A percentile compares a stretch with the other conserved stretches of the same genome.
These are phyloP conservation scores for Agaricus sinodeliciosus DNA, from an alignment of 768 basidiomycete genomes.

Conservation along the genomic window DNA sequence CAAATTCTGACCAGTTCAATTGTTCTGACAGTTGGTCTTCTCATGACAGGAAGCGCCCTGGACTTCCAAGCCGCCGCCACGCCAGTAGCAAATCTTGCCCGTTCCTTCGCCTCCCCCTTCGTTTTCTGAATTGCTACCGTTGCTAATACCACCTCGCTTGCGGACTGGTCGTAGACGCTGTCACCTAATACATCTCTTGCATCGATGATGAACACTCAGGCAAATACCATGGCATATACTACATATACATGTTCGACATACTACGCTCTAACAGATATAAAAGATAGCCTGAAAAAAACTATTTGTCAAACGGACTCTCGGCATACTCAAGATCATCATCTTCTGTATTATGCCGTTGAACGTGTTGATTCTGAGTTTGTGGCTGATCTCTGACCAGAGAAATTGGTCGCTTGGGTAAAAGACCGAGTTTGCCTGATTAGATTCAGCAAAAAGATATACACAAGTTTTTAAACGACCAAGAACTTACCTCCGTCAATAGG, in stretches of 20 bases:
- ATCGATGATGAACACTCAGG: neutral
- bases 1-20: neutral
- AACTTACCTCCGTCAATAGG: conserved; percentile 27
- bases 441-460: neutral
- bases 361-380: conserved; percentile 13
- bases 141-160: neutral
- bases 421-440: conserved; percentile 52
- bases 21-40: conserved; percentile 58
- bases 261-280: neutral
- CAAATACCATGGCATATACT: neutral
- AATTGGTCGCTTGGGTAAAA: conserved; percentile 71
- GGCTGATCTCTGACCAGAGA: conserved; percentile 29
- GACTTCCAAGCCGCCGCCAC: conserved; percentile 45
- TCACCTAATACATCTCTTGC: neutral
- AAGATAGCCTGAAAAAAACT: neutral
- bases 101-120: conserved; percentile 31
- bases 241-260: neutral
- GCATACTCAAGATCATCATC: conserved; percentile 60
- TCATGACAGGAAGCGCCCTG: conserved; percentile 65
- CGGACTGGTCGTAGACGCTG: conserved; percentile 4
- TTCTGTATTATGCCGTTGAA: conserved; percentile 13
- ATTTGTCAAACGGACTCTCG: conserved; percentile 65
- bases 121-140: conserved; percentile 21
- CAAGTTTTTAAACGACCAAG: neutral
- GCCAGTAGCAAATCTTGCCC: conserved; percentile 23